These are phyloP conservation scores for Aureobasidium subglaciale DNA, from an alignment of 2,329 filamentous ascomycete genomes.

Conservation along the genomic window DNA sequence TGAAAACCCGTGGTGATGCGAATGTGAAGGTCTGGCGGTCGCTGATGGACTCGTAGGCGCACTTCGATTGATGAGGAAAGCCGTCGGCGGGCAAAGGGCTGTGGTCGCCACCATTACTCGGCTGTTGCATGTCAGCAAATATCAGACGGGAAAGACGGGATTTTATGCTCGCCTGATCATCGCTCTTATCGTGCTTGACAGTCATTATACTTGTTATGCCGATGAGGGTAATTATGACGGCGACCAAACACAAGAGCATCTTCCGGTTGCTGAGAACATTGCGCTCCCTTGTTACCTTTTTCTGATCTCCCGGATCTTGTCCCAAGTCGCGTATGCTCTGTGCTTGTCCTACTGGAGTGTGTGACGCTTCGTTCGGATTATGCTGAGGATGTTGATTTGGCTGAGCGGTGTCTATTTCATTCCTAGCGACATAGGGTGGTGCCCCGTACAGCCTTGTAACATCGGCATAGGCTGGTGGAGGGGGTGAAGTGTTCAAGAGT, in stretches of 20 bases:
- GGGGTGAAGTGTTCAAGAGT: slow-evolving; percentile 9
- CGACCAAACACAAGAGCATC: not conserved
- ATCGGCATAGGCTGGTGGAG: slow-evolving; percentile 15
- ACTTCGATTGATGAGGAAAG: not conserved
- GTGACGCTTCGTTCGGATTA: not conserved
- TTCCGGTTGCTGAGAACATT: not conserved
- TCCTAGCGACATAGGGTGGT: not conserved
- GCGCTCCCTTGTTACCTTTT: not conserved
- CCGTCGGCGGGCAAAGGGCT: not conserved
- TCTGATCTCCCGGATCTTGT: not conserved
- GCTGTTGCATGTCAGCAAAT: not conserved
- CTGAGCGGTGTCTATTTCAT: not conserved
- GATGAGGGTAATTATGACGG: no score
- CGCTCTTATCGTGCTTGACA: no score
- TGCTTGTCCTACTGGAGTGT: not conserved
- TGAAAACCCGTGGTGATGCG: not conserved
- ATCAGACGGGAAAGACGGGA: not conserved
- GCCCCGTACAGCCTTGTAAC: not conserved
- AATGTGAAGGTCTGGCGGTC: not conserved
- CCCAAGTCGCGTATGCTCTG: slow-evolving; percentile 3
- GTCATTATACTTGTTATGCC: no score
- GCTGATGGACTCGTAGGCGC: not conserved
- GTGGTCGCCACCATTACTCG: not conserved
- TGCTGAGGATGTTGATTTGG: not conserved
- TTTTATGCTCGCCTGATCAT: not conserved